phyloP scores from a whole-genome alignment of 768 basidiomycete species.

The Mycena crocata region DNA sequence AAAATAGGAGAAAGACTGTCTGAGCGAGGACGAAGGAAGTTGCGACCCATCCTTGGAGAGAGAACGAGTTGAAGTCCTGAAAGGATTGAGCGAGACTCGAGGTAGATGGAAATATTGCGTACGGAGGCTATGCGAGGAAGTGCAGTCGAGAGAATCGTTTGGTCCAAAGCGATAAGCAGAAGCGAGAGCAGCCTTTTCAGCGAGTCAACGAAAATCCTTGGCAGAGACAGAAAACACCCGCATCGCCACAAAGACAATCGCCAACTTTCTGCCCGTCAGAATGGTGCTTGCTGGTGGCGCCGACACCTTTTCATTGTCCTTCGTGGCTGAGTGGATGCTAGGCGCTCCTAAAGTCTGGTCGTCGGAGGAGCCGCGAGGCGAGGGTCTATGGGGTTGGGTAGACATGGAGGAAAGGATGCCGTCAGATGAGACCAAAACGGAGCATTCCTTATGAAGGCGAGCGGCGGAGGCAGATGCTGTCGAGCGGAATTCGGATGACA shows the following conservation, averaged over 20 bases:
- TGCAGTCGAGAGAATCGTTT: slow-evolving; percentile 51
- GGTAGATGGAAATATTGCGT: background rate
- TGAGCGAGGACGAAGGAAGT: slow-evolving; percentile 40
- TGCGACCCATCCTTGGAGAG: slow-evolving; percentile 25
- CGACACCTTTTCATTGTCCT: background rate
- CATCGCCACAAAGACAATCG: slow-evolving; percentile 26
- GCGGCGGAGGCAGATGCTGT: too few relatives aligned
- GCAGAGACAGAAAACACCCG: background rate
- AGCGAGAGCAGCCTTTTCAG: slow-evolving; percentile 27
- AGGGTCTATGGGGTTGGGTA: too few relatives aligned
- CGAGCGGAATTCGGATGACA: too few relatives aligned
- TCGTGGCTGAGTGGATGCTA: background rate
- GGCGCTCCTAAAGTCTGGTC: background rate
- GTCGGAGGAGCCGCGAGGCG: background rate
- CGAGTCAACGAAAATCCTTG: background rate
- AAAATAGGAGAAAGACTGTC: slow-evolving; percentile 30
- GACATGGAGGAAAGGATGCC: too few relatives aligned
- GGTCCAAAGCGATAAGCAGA: slow-evolving; percentile 47
- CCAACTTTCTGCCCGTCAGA: slow-evolving; percentile 13
- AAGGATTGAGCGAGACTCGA: background rate
- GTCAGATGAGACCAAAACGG: too few relatives aligned
- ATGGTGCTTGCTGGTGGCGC: background rate
- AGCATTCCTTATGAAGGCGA: too few relatives aligned
- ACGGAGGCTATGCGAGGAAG: slow-evolving; percentile 43
- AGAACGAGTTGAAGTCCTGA: slow-evolving; percentile 17